Evolutionary conservation across 2,329 filamentous ascomycete species (phyloP).

Genomic region (Fusarium zealandicum): DNA sequence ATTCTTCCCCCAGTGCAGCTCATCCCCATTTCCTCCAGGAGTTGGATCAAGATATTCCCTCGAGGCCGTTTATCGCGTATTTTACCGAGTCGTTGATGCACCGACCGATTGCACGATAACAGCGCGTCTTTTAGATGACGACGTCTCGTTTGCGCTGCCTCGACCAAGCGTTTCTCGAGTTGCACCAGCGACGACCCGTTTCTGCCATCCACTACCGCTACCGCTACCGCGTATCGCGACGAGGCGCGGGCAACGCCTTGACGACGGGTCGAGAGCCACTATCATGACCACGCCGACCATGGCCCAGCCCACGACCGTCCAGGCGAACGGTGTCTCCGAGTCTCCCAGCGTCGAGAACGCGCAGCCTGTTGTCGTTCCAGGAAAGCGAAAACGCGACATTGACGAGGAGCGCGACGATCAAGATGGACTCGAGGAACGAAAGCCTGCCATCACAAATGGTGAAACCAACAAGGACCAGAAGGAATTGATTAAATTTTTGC

Average conservation of each 20-base stretch:
- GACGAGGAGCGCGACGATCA: constrained; percentile 49
- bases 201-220: constrained; percentile 47
- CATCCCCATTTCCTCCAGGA: constrained; percentile 41
- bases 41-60: constrained; percentile 35
- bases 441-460: constrained; percentile 37
- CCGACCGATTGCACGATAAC: constrained; percentile 43
- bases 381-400: constrained; percentile 67
- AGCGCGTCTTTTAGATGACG: constrained; percentile 45
- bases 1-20: constrained; percentile 48
- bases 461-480: constrained; percentile 42
- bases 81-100: constrained; percentile 34
- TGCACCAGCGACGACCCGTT: constrained; percentile 46
- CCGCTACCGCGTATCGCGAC: constrained; percentile 52
- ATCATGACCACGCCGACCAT: constrained; percentile 44
- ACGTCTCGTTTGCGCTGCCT: constrained; percentile 44
- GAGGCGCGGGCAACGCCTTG: constrained; percentile 45
- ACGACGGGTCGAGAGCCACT: constrained; percentile 34
- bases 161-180: constrained; percentile 50
- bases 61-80: constrained; percentile 35
- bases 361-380: constrained; percentile 47
- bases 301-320: constrained; percentile 51
- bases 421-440: constrained; percentile 40
- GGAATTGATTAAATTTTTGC: constrained; percentile 49
- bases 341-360: constrained; percentile 44
- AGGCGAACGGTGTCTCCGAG: constrained; percentile 53